Conservation (phyloP, 352 stramenopile species). For the Phytophthora ramorum region DNA sequence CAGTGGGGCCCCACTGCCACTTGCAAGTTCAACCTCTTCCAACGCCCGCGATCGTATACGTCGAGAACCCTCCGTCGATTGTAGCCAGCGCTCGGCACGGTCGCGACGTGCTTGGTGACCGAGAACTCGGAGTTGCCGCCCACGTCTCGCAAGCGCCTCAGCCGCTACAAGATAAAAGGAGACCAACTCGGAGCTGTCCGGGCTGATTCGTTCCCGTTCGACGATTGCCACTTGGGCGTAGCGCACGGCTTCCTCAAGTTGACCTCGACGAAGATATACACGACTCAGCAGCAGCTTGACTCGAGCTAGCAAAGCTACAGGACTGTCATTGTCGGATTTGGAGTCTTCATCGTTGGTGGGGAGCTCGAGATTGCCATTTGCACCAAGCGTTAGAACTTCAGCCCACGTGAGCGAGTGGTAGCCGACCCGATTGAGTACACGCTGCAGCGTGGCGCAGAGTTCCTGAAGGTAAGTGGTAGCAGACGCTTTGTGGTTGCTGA, state of each 20-base stretch:
- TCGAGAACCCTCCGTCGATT: slow-evolving; percentile 53
- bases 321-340: slow-evolving; percentile 16
- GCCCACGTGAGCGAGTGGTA: slow-evolving; percentile 41
- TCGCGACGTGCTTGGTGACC: slow-evolving; percentile 57
- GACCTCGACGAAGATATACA: slow-evolving; percentile 57
- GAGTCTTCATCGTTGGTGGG: slow-evolving; percentile 25
- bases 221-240: slow-evolving; percentile 57
- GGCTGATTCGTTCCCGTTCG: slow-evolving; percentile 46
- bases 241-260: slow-evolving; percentile 62
- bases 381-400: slow-evolving; percentile 28
- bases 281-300: slow-evolving; percentile 62
- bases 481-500: slow-evolving; percentile 28
- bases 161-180: slow-evolving; percentile 63
- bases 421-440: slow-evolving; percentile 31
- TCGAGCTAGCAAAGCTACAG: slow-evolving; percentile 40
- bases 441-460: slow-evolving; percentile 35
- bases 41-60: slow-evolving; percentile 52
- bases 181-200: slow-evolving; percentile 43
- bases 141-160: slow-evolving; percentile 58
- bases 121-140: slow-evolving; percentile 54
- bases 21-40: slow-evolving; percentile 34
- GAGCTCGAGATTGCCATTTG: slow-evolving; percentile 16
- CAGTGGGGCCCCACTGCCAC: slow-evolving; percentile 27
- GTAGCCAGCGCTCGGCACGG: slow-evolving; percentile 56
- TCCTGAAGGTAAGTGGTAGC: slow-evolving; percentile 32